These are phyloP conservation scores for Russula ochroleuca DNA, from an alignment of 768 basidiomycete genomes.

Conservation along the genomic window DNA sequence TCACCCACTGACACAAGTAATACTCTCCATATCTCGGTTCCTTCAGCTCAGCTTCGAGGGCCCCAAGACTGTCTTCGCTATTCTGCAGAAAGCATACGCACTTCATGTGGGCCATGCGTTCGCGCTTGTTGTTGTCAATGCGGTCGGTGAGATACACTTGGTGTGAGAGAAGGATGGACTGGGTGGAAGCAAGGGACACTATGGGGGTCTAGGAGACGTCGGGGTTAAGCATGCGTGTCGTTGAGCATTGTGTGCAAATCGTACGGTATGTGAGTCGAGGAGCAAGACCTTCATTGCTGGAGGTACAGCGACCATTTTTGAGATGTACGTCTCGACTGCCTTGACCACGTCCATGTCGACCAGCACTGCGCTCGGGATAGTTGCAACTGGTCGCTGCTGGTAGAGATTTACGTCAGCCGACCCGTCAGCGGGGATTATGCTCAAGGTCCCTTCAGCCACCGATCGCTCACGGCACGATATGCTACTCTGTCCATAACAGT, in stretches of 20 bases:
- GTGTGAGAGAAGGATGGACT: conserved; percentile 87
- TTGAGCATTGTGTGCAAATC: conserved; percentile 28
- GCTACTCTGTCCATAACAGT: neutral
- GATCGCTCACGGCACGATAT: conserved; percentile 2
- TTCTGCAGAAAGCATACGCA: conserved; percentile 92
- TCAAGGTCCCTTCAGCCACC: conserved; percentile 4
- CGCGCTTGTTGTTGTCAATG: conserved; percentile 89
- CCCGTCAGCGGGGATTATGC: too few species aligned
- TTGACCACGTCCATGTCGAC: conserved; percentile 85
- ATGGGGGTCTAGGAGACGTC: conserved; percentile 85
- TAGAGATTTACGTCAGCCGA: conserved; percentile 6
- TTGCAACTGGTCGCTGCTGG: too few species aligned
- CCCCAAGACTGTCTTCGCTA: conserved; percentile 75
- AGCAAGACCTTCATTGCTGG: conserved; percentile 93
- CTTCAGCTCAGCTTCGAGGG: conserved; percentile 75
- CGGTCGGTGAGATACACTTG: conserved; percentile 98
- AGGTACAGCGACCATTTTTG: conserved; percentile 81
- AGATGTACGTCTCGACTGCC: conserved; percentile 90
- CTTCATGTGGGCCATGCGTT: conserved; percentile 94
- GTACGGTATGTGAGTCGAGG: conserved; percentile 88
- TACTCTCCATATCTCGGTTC: conserved; percentile 97
- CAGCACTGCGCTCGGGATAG: neutral
- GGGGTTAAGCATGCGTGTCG: neutral
- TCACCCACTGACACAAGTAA: conserved; percentile 96
- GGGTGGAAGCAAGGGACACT: conserved; percentile 90